A percentile compares a stretch with the other conserved stretches of the same genome.
These are phyloP conservation scores for Malus fusca DNA, from an alignment of 306 rosid species.

Conservation along the genomic window DNA sequence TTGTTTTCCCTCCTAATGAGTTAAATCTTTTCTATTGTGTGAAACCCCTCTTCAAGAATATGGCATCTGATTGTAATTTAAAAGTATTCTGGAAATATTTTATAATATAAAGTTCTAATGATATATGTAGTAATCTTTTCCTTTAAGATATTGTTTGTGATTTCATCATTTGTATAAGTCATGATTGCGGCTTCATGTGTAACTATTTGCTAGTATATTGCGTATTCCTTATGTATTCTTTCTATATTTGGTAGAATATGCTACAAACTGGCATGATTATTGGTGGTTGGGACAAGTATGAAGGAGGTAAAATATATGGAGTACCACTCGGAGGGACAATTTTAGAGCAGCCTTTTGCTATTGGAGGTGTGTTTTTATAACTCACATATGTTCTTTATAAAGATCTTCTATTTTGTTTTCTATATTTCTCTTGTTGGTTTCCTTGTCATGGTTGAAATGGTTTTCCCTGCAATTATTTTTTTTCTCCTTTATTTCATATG, in stretches of 20 bases:
- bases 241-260: constrained; percentile 49
- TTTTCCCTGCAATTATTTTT: background rate
- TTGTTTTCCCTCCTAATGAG: background rate
- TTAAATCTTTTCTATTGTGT: background rate
- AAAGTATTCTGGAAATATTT: background rate
- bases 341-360: constrained; percentile 76
- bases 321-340: constrained; percentile 87
- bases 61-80: background rate
- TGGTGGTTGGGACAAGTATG: constrained; percentile 93
- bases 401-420: background rate
- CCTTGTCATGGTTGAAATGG: background rate
- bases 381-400: background rate
- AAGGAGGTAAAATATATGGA: constrained; percentile 82
- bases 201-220: background rate
- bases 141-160: background rate
- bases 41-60: background rate
- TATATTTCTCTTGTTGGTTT: background rate
- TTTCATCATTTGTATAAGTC: background rate
- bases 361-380: constrained; percentile 61
- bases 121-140: background rate
- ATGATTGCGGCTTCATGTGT: background rate
- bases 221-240: background rate
- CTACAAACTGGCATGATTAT: constrained; percentile 77
- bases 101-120: background rate
- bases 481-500: background rate